Percentiles rank a stretch among this genome's conserved stretches.
Conservation (phyloP, 129 eudicot genomes). For the Glebionis coronaria region DNA sequence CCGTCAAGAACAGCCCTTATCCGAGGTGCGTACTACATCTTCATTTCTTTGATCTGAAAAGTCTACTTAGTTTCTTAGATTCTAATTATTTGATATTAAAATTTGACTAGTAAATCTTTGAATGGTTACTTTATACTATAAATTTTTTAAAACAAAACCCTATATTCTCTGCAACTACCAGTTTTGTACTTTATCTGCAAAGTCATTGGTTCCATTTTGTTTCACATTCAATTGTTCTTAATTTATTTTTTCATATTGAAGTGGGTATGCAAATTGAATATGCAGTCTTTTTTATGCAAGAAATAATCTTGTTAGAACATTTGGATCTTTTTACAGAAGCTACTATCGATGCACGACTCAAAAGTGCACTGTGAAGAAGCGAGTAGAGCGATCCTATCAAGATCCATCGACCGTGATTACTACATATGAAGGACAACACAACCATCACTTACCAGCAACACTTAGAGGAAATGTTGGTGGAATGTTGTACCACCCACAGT, state of each 20-base stretch:
- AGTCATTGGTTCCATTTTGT: conserved; percentile 18
- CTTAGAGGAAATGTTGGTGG: conserved; percentile 70
- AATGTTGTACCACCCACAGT: conserved; percentile 42
- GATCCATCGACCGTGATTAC: conserved; percentile 85
- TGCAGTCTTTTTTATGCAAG: too few relatives aligned
- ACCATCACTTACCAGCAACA: conserved; percentile 78
- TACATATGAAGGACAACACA: conserved; percentile 92
- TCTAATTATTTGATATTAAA: conserved; percentile 15
- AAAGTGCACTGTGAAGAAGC: conserved; percentile 87
- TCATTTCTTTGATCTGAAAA: conserved; percentile 26
- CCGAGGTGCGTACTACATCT: conserved; percentile 54
- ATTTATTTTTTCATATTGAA: neutral
- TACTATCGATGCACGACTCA: conserved; percentile 94
- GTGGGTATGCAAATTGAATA: too few relatives aligned
- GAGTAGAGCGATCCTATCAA: conserved; percentile 81
- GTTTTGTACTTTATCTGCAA: conserved; percentile 23
- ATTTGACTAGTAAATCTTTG: conserved; percentile 21
- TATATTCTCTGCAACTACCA: conserved; percentile 31
- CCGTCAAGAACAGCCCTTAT: conserved; percentile 87
- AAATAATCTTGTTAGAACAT: neutral
- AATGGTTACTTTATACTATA: conserved; percentile 14
- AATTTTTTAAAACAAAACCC: conserved; percentile 22
- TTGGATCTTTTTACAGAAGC: conserved; percentile 49
- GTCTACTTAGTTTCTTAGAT: conserved; percentile 30
- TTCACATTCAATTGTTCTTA: conserved; percentile 1